Evolutionary conservation across 1,139 yeast species (phyloP).

Genomic region (Kluyveromyces marxianus): DNA sequence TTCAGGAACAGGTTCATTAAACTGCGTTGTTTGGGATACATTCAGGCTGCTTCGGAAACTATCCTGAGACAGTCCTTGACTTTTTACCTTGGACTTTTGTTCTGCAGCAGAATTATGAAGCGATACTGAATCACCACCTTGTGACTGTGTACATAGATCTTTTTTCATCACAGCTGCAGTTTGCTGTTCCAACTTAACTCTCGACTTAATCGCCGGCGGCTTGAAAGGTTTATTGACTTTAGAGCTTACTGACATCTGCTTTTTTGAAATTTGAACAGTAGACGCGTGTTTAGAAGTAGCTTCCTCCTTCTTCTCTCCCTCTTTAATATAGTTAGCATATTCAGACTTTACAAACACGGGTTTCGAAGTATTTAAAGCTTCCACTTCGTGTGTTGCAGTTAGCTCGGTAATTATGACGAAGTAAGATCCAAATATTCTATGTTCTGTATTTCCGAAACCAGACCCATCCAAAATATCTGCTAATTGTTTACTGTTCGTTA

Average conservation of each 20-base stretch:
- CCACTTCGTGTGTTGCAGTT: neutral
- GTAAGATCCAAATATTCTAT: slow-evolving; percentile 23
- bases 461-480: slow-evolving; percentile 15
- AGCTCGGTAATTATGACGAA: slow-evolving; percentile 16
- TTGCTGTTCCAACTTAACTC: neutral
- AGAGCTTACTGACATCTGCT: neutral
- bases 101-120: neutral
- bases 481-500: slow-evolving; percentile 21
- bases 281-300: too few relatives aligned
- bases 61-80: neutral
- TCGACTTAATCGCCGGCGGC: neutral
- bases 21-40: neutral
- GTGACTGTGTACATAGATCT: neutral
- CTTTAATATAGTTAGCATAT: neutral
- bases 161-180: neutral
- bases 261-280: neutral
- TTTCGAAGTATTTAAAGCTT: neutral
- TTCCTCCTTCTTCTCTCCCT: neutral
- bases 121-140: neutral
- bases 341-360: neutral
- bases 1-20: neutral
- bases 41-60: neutral
- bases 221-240: slow-evolving; percentile 1
- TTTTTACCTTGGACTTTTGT: neutral
- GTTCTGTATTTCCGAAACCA: slow-evolving; percentile 22